phyloP scores from a whole-genome alignment of 2,329 filamentous ascomycete species.

The Hypomyces perniciosus region DNA sequence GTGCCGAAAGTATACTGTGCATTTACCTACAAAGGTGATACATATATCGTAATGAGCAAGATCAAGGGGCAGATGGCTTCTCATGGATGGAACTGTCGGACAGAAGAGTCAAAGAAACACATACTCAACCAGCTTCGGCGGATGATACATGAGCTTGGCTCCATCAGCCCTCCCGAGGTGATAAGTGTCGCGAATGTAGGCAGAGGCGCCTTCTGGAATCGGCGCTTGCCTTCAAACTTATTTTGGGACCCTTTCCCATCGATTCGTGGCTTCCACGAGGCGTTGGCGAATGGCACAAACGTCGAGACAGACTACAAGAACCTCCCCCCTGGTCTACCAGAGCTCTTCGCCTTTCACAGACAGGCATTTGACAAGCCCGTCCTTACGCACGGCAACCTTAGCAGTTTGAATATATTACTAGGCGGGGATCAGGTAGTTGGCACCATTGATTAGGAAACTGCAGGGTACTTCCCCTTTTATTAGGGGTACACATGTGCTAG shows the following conservation, averaged over 20 bases:
- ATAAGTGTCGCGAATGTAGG: not conserved
- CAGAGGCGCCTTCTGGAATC: slow-evolving; percentile 13
- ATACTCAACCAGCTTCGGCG: slow-evolving; percentile 19
- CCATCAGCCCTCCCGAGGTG: not conserved
- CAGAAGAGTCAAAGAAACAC: slow-evolving; percentile 14
- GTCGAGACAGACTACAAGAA: not conserved
- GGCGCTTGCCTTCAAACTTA: slow-evolving; percentile 15
- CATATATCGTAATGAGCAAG: slow-evolving; percentile 39
- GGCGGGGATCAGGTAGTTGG: slow-evolving; percentile 35
- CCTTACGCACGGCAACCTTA: slow-evolving; percentile 43
- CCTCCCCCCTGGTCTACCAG: slow-evolving; percentile 6
- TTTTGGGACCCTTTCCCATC: slow-evolving; percentile 23
- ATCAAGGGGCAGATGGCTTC: slow-evolving; percentile 23
- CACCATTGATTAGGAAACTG: slow-evolving; percentile 32
- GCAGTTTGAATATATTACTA: slow-evolving; percentile 36
- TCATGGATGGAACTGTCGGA: slow-evolving; percentile 12
- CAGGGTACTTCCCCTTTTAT: slow-evolving; percentile 27
- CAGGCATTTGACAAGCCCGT: slow-evolving; percentile 15
- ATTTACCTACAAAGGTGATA: slow-evolving; percentile 28
- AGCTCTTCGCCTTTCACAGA: slow-evolving; percentile 19
- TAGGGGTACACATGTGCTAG: slow-evolving; percentile 23
- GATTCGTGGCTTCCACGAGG: slow-evolving; percentile 22
- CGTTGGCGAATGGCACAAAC: slow-evolving; percentile 13
- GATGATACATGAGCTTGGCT: not conserved
- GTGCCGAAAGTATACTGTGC: slow-evolving; percentile 38